A percentile compares a stretch with the other conserved stretches of the same genome.
Conservation (phyloP, 176 grass and related monocot species). For the Triticum monococcum region DNA sequence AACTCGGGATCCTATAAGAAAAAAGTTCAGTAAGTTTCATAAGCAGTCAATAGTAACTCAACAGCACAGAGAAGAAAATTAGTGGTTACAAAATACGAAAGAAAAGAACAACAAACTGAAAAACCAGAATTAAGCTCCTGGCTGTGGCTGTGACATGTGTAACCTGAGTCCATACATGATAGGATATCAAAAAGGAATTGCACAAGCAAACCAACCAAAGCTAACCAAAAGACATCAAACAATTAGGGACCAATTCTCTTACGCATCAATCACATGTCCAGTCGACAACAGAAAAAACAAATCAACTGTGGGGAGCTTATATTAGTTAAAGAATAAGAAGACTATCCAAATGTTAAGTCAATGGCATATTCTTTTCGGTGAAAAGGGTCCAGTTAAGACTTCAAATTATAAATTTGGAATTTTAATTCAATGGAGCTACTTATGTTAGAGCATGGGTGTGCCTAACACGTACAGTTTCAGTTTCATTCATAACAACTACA, state of each 20-base stretch:
- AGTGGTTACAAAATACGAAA: background rate
- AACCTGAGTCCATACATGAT: background rate
- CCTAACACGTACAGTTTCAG: background rate
- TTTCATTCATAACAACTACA: background rate
- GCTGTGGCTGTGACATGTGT: background rate
- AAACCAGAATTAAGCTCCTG: background rate
- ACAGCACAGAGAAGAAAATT: background rate
- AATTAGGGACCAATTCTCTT: background rate
- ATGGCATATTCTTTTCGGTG: conserved; percentile 2
- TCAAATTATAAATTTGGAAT: background rate
- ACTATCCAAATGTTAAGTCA: background rate
- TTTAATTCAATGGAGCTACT: background rate
- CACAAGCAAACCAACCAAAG: background rate
- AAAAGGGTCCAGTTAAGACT: background rate
- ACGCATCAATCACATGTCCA: background rate
- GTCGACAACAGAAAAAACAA: background rate
- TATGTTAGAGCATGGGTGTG: background rate
- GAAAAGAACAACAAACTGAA: background rate
- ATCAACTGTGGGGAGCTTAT: background rate
- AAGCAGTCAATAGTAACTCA: conserved; percentile 1
- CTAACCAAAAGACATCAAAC: background rate
- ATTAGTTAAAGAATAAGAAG: background rate
- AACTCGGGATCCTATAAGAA: conserved; percentile 81
- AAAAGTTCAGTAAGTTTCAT: conserved; percentile 14
- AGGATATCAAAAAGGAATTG: background rate